Percentiles rank a stretch among this genome's conserved stretches.
Conservation (phyloP, 2,329 filamentous ascomycete genomes). For the Ceratocystis variospora region DNA sequence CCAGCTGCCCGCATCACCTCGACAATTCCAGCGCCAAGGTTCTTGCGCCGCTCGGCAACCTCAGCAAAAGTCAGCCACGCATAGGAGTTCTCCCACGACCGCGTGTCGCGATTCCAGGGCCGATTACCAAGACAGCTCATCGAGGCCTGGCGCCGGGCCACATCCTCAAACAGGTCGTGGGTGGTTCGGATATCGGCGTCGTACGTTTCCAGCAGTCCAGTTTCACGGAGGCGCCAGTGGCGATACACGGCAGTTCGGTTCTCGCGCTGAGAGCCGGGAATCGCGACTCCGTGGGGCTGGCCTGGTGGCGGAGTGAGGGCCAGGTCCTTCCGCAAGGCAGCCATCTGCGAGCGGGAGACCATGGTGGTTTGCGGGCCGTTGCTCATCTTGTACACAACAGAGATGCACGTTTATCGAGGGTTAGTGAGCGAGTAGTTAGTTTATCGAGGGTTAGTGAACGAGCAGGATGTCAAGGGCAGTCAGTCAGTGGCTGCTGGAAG, state of each 20-base stretch:
- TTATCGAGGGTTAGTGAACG: background rate
- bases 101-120: slow-evolving; percentile 60
- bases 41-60: slow-evolving; percentile 63
- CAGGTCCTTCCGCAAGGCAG: slow-evolving; percentile 31
- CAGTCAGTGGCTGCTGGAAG: background rate
- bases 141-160: slow-evolving; percentile 48
- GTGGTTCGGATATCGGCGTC: slow-evolving; percentile 58
- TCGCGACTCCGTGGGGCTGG: slow-evolving; percentile 59
- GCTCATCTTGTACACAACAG: background rate
- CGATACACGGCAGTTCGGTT: slow-evolving; percentile 68
- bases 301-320: slow-evolving; percentile 53
- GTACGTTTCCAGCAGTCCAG: slow-evolving; percentile 53
- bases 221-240: slow-evolving; percentile 64
- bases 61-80: slow-evolving; percentile 74
- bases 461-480: background rate
- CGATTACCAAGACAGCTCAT: slow-evolving; percentile 66
- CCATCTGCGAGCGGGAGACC: slow-evolving; percentile 7
- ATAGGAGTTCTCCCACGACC: slow-evolving; percentile 60
- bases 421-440: background rate
- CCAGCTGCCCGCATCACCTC: slow-evolving; percentile 65
- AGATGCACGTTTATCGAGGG: background rate
- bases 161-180: slow-evolving; percentile 67
- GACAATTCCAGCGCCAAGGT: slow-evolving; percentile 73
- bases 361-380: background rate
- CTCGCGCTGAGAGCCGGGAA: slow-evolving; percentile 61